Percentiles rank a stretch among this genome's conserved stretches.
These are phyloP conservation scores for Phycomyces blakesleeanus DNA, from an alignment of 192 early-diverging fungal genomes.

Conservation along the genomic window DNA sequence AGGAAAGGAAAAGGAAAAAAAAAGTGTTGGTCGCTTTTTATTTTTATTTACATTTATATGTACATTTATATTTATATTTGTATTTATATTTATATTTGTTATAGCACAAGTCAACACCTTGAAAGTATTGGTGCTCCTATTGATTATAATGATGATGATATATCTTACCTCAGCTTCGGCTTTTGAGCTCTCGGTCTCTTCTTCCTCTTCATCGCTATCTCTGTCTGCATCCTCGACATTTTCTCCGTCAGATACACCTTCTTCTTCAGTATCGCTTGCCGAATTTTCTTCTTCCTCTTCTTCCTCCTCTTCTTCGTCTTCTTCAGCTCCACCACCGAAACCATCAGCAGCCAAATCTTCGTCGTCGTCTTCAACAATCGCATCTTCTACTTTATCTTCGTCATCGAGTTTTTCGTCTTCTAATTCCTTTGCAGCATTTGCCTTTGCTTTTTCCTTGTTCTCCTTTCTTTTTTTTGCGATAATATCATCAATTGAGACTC, in stretches of 20 bases:
- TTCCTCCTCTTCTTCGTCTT: conserved; percentile 8
- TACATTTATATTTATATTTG: no score
- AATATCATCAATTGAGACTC: conserved; percentile 37
- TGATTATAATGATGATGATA: no score
- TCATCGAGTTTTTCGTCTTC: conserved; percentile 39
- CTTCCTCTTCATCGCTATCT: conserved; percentile 30
- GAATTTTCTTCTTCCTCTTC: conserved; percentile 43
- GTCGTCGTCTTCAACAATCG: neutral
- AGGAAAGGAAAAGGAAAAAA: no score
- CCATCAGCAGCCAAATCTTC: conserved; percentile 9
- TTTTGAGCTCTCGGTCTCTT: conserved; percentile 32
- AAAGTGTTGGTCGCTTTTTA: neutral
- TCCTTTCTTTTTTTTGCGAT: conserved; percentile 38
- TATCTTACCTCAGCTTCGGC: conserved; percentile 27
- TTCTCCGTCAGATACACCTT: conserved; percentile 39
- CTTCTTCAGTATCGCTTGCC: conserved; percentile 45
- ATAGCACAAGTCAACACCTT: no score
- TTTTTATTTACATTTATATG: no score
- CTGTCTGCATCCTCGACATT: conserved; percentile 38
- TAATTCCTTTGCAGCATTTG: conserved; percentile 26
- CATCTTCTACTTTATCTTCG: conserved; percentile 33
- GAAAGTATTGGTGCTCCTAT: no score
- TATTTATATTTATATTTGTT: no score
- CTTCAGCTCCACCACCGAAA: conserved; percentile 7
- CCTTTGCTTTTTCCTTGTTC: conserved; percentile 28